phyloP scores from a whole-genome alignment of 2,329 filamentous ascomycete species.

The Knufia petricola region DNA sequence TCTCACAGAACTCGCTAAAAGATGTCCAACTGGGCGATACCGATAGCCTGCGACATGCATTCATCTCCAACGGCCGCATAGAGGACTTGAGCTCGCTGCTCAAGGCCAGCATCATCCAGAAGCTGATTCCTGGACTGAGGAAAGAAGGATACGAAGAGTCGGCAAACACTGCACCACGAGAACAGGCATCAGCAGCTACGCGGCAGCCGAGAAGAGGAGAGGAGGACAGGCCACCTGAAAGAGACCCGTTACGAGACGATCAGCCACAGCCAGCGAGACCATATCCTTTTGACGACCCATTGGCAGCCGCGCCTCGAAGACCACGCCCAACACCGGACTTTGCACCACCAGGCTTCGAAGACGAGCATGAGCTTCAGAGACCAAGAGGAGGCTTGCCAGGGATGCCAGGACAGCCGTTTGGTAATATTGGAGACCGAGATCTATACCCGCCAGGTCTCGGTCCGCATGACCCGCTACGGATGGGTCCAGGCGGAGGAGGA shows the following conservation, averaged over 20 bases:
- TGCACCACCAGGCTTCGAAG: conserved; percentile 81
- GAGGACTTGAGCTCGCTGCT: conserved; percentile 61
- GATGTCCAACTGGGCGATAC: conserved; percentile 31
- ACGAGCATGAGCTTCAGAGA: conserved; percentile 74
- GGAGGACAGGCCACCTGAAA: conserved; percentile 34
- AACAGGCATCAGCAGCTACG: conserved; percentile 6
- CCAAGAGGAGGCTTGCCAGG: conserved; percentile 39
- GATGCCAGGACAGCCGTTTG: conserved; percentile 26
- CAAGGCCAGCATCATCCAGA: conserved; percentile 73
- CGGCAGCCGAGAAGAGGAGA: conserved; percentile 32
- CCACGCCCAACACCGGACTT: conserved; percentile 65
- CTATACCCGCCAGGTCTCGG: conserved; percentile 79
- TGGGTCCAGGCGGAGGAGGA: conserved; percentile 53
- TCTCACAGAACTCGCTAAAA: conserved; percentile 54
- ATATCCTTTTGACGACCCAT: conserved; percentile 58
- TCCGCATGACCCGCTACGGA: conserved; percentile 70
- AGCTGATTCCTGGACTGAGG: conserved; percentile 64
- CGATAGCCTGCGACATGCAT: conserved; percentile 46
- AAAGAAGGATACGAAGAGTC: conserved; percentile 69
- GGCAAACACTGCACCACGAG: conserved; percentile 16
- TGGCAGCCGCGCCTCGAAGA: conserved; percentile 48
- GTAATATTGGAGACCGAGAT: conserved; percentile 73
- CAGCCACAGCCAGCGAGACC: conserved; percentile 54
- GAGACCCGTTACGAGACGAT: conserved; percentile 43
- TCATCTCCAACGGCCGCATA: conserved; percentile 64